These are phyloP conservation scores for Fusarium sambucinum DNA, from an alignment of 2,329 filamentous ascomycete species.

Conservation along the genomic window DNA sequence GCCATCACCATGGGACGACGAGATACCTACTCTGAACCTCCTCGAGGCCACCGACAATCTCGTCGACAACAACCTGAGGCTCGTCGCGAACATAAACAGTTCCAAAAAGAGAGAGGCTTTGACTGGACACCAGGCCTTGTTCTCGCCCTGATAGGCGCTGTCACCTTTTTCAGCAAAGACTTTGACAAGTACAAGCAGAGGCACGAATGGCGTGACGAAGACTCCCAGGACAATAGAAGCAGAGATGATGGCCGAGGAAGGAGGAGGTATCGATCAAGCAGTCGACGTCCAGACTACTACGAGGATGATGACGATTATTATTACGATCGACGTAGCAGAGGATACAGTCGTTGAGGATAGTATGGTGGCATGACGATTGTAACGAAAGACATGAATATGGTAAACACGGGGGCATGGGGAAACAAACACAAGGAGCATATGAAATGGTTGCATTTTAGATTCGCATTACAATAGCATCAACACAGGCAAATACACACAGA, in stretches of 20 bases:
- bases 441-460: slow-evolving; percentile 2
- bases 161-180: slow-evolving; percentile 56
- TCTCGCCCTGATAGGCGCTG: slow-evolving; percentile 54
- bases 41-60: slow-evolving; percentile 17
- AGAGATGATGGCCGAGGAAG: slow-evolving; percentile 35
- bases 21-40: slow-evolving; percentile 32
- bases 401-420: not conserved
- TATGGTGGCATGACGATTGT: slow-evolving; percentile 4
- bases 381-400: slow-evolving; percentile 7
- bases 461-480: not conserved
- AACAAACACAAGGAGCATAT: slow-evolving; percentile 4
- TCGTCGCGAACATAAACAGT: slow-evolving; percentile 41
- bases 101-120: slow-evolving; percentile 52
- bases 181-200: slow-evolving; percentile 40
- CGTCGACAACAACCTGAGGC: slow-evolving; percentile 12
- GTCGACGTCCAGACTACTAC: slow-evolving; percentile 16
- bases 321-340: slow-evolving; percentile 16
- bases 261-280: slow-evolving; percentile 24
- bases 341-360: slow-evolving; percentile 22
- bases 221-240: not conserved
- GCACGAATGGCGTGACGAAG: slow-evolving; percentile 15
- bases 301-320: slow-evolving; percentile 24
- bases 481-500: not conserved
- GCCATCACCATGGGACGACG: slow-evolving; percentile 36
- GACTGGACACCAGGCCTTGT: slow-evolving; percentile 57